A percentile compares a stretch with the other conserved stretches of the same genome.
These are phyloP conservation scores for Globisporangium irregulare DNA, from an alignment of 352 stramenopile species.

Conservation along the genomic window DNA sequence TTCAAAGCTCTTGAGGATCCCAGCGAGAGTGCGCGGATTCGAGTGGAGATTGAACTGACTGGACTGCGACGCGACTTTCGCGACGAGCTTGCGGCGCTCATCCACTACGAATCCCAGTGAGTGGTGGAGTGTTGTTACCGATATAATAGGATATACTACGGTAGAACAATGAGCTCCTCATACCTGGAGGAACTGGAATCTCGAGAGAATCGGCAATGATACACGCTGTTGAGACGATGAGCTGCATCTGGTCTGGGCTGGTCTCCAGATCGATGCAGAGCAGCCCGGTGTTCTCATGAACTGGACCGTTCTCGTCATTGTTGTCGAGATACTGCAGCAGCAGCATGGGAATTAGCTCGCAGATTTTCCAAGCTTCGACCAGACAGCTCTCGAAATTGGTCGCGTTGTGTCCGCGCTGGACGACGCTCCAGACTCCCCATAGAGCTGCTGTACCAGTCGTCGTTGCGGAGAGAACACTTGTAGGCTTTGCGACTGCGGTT, in stretches of 20 bases:
- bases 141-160: neutral
- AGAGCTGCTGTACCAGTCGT: neutral
- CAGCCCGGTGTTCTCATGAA: neutral
- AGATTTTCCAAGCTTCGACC: slow-evolving; percentile 22
- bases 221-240: slow-evolving; percentile 28
- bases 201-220: slow-evolving; percentile 29
- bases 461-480: neutral
- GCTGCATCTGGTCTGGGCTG: slow-evolving; percentile 22
- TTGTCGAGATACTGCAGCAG: neutral
- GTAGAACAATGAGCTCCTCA: neutral
- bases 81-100: slow-evolving; percentile 6
- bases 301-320: neutral
- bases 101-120: neutral
- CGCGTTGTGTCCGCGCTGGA: slow-evolving; percentile 19
- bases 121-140: too few relatives aligned
- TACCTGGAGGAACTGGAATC: slow-evolving; percentile 27
- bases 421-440: slow-evolving; percentile 19
- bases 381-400: slow-evolving; percentile 17
- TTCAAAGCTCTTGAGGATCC: slow-evolving; percentile 22
- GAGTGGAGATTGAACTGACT: slow-evolving; percentile 23
- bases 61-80: neutral
- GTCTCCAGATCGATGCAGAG: slow-evolving; percentile 16
- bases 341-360: slow-evolving; percentile 19
- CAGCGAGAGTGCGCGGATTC: slow-evolving; percentile 12
- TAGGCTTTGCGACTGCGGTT: neutral